A percentile compares a stretch with the other conserved stretches of the same genome.
Conservation (phyloP, 163 green algal species). For the Scenedesmus sp. region DNA sequence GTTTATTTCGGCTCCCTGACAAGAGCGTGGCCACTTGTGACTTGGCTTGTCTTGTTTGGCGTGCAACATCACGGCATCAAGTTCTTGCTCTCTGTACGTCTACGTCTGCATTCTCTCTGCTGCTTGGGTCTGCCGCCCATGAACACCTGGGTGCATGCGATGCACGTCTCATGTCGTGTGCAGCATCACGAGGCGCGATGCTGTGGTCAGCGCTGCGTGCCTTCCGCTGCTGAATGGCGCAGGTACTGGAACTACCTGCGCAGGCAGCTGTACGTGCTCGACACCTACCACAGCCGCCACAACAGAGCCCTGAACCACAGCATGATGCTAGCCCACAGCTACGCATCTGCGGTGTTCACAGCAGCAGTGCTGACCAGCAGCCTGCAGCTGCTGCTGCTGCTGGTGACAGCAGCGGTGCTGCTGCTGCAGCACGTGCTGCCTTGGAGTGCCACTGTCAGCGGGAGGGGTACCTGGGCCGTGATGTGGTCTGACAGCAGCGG, state of each 20-base stretch:
- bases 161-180: too few relatives aligned
- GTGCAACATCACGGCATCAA: too few relatives aligned
- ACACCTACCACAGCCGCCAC: conserved; percentile 85
- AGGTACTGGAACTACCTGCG: conserved; percentile 95
- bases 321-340: conserved; percentile 81
- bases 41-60: too few relatives aligned
- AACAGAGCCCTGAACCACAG: conserved; percentile 83
- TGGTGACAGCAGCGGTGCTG: neutral
- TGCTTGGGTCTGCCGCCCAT: neutral
- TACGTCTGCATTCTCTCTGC: too few relatives aligned
- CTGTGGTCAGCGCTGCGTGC: too few relatives aligned
- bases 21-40: too few relatives aligned
- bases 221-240: too few relatives aligned
- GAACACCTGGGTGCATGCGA: too few relatives aligned
- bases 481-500: neutral
- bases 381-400: conserved; percentile 34
- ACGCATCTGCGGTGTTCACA: conserved; percentile 79
- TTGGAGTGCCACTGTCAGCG: neutral
- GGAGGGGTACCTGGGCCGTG: neutral
- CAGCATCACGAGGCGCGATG: too few relatives aligned
- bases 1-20: too few relatives aligned
- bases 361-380: neutral
- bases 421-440: neutral
- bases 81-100: too few relatives aligned
- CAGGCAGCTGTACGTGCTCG: conserved; percentile 93